These are phyloP conservation scores for Apiospora saccharicola DNA, from an alignment of 2,329 filamentous ascomycete genomes.

Conservation along the genomic window DNA sequence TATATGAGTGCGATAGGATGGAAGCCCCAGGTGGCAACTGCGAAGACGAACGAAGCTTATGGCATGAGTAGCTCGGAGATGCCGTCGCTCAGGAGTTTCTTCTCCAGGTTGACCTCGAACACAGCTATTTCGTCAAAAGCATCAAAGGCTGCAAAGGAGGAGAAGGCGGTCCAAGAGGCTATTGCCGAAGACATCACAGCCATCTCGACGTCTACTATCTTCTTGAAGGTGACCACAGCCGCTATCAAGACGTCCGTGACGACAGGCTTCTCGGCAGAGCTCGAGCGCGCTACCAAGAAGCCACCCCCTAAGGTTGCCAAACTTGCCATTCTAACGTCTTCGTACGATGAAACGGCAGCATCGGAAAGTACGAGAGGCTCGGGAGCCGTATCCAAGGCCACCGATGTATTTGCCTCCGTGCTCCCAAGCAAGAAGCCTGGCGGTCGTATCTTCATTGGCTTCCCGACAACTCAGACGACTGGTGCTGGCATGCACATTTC, in stretches of 20 bases:
- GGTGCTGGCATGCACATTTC: conserved; percentile 94
- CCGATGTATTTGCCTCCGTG: conserved; percentile 89
- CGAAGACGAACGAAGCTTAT: conserved; percentile 58
- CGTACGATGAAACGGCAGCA: conserved; percentile 80
- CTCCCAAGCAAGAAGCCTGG: conserved; percentile 82
- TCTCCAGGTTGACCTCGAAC: conserved; percentile 74
- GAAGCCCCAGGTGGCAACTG: conserved; percentile 64
- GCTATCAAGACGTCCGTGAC: conserved; percentile 79
- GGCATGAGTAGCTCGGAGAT: conserved; percentile 56
- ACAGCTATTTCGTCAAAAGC: conserved; percentile 52
- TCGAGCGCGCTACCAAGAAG: conserved; percentile 97
- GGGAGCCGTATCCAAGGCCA: conserved; percentile 60
- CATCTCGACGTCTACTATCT: conserved; percentile 79
- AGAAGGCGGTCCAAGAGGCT: conserved; percentile 66
- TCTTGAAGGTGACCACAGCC: conserved; percentile 87
- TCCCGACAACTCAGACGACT: conserved; percentile 96
- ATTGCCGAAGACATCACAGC: conserved; percentile 77
- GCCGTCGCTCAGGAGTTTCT: conserved; percentile 79
- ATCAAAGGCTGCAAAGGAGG: conserved; percentile 67
- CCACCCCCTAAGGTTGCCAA: conserved; percentile 88
- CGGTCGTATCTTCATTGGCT: conserved; percentile 95
- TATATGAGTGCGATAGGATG: conserved; percentile 91
- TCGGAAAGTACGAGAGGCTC: conserved; percentile 62
- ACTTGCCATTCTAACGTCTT: conserved; percentile 88
- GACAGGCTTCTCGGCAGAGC: conserved; percentile 77